These are phyloP conservation scores for Kalmanozyma brasiliensis DNA, from an alignment of 1,284 basidiomycete genomes.

Conservation along the genomic window DNA sequence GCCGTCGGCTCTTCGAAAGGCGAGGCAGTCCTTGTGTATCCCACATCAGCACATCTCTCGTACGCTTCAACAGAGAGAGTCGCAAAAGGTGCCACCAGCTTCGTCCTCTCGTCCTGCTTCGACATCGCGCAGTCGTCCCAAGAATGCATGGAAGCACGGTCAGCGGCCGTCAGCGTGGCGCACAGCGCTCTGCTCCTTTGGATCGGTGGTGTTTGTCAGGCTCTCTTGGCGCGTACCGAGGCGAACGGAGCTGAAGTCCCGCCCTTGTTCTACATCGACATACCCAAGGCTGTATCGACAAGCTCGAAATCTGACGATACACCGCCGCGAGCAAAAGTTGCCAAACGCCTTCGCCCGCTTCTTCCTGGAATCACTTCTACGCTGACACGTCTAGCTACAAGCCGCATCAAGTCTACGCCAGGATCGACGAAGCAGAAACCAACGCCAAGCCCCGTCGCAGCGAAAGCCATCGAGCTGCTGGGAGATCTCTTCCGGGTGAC, in stretches of 20 bases:
- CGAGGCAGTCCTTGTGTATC: slow-evolving; percentile 9
- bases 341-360: slow-evolving; percentile 24
- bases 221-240: not conserved
- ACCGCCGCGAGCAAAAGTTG: not conserved
- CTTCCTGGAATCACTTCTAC: slow-evolving; percentile 39
- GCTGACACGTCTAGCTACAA: slow-evolving; percentile 35
- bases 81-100: slow-evolving; percentile 40
- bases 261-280: not conserved
- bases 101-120: slow-evolving; percentile 33
- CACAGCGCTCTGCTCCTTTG: slow-evolving; percentile 21
- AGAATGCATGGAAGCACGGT: slow-evolving; percentile 1
- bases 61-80: slow-evolving; percentile 19
- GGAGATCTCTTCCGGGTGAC: slow-evolving; percentile 24
- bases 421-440: slow-evolving; percentile 2
- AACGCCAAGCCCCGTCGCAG: slow-evolving; percentile 22
- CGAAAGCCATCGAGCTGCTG: slow-evolving; percentile 16
- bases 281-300: not conserved
- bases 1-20: no score
- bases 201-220: slow-evolving; percentile 31
- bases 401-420: slow-evolving; percentile 17
- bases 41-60: slow-evolving; percentile 12
- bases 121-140: slow-evolving; percentile 25
- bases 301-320: not conserved
- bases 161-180: slow-evolving; percentile 15
- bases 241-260: not conserved